Conservation (phyloP, 192 early-diverging fungal species). For the Pilobolus umbonatus region DNA sequence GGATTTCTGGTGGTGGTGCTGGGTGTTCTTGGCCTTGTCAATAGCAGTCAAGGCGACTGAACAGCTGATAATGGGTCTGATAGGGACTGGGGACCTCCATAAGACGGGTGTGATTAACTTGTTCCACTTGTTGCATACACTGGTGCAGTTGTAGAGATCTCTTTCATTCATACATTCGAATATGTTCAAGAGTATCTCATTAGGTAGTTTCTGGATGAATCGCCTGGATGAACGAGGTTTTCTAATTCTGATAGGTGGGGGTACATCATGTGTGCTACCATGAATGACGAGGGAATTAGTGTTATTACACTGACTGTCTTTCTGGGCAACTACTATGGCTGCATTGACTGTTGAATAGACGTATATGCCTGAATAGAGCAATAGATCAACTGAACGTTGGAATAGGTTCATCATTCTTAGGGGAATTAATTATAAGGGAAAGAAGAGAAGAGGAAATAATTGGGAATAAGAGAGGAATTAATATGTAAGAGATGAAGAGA, state of each 20-base stretch:
- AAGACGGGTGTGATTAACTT: constrained; percentile 12
- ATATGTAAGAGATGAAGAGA: neutral
- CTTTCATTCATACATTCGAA: constrained; percentile 6
- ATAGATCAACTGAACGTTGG: neutral
- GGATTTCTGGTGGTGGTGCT: constrained; percentile 1
- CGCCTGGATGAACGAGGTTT: neutral
- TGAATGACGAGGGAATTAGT: neutral
- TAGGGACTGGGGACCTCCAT: constrained; percentile 14
- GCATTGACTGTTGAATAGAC: constrained; percentile 6
- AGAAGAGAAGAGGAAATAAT: neutral
- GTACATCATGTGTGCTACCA: neutral
- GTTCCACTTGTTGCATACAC: constrained; percentile 14
- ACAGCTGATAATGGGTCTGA: constrained; percentile 12
- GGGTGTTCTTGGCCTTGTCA: neutral
- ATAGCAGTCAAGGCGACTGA: neutral
- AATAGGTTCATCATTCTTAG: neutral
- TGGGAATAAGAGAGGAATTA: neutral
- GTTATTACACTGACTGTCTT: neutral
- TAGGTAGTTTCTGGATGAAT: constrained; percentile 13
- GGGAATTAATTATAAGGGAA: neutral
- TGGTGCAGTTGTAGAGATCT: constrained; percentile 14
- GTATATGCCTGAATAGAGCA: constrained; percentile 2
- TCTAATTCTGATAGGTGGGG: neutral
- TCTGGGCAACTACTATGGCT: constrained; percentile 2
- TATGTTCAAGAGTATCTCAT: constrained; percentile 11